phyloP scores from a whole-genome alignment of 768 basidiomycete genomes.

The Auricularia cornea region DNA sequence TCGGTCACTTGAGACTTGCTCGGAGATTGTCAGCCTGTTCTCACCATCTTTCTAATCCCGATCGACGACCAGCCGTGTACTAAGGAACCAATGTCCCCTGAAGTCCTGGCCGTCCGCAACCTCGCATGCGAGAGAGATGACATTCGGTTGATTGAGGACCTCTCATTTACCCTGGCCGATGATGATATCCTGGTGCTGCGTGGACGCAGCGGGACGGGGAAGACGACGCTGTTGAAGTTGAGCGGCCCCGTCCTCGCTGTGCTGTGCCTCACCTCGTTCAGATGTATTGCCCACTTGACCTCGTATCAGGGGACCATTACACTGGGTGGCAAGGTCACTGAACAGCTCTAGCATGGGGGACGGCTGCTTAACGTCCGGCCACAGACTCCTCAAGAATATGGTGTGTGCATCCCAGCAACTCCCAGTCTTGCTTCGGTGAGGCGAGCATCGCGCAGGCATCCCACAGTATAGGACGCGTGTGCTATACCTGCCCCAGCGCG shows the following conservation, averaged over 20 bases:
- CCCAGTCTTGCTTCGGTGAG: constrained; percentile 32
- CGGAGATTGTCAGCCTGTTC: too few species aligned
- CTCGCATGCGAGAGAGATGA: too few species aligned
- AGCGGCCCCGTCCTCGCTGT: background rate
- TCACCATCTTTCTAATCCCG: too few species aligned
- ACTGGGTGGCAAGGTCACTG: constrained; percentile 59
- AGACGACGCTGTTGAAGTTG: constrained; percentile 68
- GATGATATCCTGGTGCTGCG: constrained; percentile 73
- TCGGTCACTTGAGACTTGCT: too few species aligned
- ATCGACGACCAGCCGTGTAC: too few species aligned
- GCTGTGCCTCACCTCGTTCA: background rate
- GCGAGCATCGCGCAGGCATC: constrained; percentile 42
- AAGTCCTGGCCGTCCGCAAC: too few species aligned
- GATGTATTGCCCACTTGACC: constrained; percentile 63
- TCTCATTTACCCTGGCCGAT: constrained; percentile 54
- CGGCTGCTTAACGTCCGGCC: background rate
- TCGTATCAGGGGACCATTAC: constrained; percentile 55
- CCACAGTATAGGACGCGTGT: constrained; percentile 72
- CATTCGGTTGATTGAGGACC: constrained; percentile 35
- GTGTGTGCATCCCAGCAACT: constrained; percentile 34
- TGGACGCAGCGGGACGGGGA: constrained; percentile 75
- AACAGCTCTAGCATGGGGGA: background rate
- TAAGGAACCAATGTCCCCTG: too few species aligned
- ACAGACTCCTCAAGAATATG: constrained; percentile 16
- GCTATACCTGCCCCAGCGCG: constrained; percentile 81